These are phyloP conservation scores for Oemleria cerasiformis DNA, from an alignment of 306 rosid genomes.

Conservation along the genomic window DNA sequence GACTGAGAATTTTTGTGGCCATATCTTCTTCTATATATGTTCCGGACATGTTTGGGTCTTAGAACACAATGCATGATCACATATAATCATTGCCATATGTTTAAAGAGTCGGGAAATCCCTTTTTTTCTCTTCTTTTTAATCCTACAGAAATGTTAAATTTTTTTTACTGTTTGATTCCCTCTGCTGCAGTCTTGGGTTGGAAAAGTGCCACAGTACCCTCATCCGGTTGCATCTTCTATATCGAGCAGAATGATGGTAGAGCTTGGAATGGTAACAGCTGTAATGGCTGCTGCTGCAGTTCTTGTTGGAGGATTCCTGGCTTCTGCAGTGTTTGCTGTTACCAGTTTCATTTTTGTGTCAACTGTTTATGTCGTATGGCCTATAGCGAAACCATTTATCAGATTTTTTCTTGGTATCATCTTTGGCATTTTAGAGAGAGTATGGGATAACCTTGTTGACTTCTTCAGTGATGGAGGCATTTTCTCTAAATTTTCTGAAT, in stretches of 20 bases:
- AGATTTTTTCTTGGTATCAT: constrained; percentile 52
- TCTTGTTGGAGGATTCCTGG: constrained; percentile 77
- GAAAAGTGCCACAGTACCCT: constrained; percentile 69
- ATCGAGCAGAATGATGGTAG: constrained; percentile 90
- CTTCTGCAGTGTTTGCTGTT: constrained; percentile 77
- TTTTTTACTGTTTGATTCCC: constrained; percentile 27
- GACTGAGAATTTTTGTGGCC: not conserved
- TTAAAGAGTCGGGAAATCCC: constrained; percentile 1
- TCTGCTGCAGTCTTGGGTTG: constrained; percentile 76
- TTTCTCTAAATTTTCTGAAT: constrained; percentile 53
- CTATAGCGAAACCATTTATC: constrained; percentile 68
- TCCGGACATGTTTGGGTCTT: not conserved
- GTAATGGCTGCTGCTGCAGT: constrained; percentile 63
- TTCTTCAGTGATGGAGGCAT: constrained; percentile 62
- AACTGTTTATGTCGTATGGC: constrained; percentile 67
- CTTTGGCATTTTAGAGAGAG: constrained; percentile 63
- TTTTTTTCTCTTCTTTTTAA: constrained; percentile 14
- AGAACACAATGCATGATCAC: not conserved
- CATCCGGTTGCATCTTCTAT: constrained; percentile 87
- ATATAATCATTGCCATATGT: not conserved
- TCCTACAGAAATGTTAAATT: not conserved
- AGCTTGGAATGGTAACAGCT: constrained; percentile 64
- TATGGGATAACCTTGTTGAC: constrained; percentile 66
- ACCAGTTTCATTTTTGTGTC: constrained; percentile 67
- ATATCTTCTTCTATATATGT: not conserved